Conservation (phyloP, 202 grass and related monocot species). For the Panicum hallii region DNA sequence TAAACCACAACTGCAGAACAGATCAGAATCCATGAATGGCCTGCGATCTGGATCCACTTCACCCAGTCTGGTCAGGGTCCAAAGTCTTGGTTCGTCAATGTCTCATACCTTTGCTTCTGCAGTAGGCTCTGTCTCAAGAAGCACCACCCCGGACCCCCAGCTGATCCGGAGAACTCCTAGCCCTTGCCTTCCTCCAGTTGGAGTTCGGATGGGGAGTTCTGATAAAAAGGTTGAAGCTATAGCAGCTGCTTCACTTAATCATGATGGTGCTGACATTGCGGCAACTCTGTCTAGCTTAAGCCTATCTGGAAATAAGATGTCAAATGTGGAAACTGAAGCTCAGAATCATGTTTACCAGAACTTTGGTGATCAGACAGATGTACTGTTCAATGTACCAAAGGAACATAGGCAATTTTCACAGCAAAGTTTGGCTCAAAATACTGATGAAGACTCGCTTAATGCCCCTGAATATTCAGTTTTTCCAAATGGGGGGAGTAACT, state of each 20-base stretch:
- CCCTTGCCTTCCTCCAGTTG: conserved; percentile 90
- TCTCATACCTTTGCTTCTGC: conserved; percentile 67
- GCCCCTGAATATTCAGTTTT: conserved; percentile 55
- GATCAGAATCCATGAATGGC: conserved; percentile 69
- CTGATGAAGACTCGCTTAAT: conserved; percentile 49
- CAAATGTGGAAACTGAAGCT: conserved; percentile 57
- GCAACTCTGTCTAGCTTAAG: conserved; percentile 67
- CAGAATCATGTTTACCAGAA: conserved; percentile 60
- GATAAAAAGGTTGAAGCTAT: conserved; percentile 54
- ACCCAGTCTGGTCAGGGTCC: conserved; percentile 85
- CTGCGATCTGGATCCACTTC: conserved; percentile 71
- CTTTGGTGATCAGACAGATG: conserved; percentile 59
- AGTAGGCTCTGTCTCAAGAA: conserved; percentile 73
- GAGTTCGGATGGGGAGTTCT: conserved; percentile 69
- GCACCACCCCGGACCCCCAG: conserved; percentile 79
- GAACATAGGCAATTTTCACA: conserved; percentile 57
- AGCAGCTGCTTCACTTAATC: conserved; percentile 46
- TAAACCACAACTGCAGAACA: conserved; percentile 52
- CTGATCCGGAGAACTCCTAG: conserved; percentile 83
- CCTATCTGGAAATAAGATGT: conserved; percentile 56
- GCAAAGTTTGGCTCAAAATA: conserved; percentile 45
- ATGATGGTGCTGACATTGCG: conserved; percentile 59
- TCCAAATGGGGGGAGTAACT: conserved; percentile 53
- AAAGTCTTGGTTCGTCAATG: conserved; percentile 86
- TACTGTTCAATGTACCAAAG: conserved; percentile 52